Percentiles rank a stretch among this genome's conserved stretches.
Conservation (phyloP, 352 stramenopile genomes). For the Thalassiosira mediterranea region DNA sequence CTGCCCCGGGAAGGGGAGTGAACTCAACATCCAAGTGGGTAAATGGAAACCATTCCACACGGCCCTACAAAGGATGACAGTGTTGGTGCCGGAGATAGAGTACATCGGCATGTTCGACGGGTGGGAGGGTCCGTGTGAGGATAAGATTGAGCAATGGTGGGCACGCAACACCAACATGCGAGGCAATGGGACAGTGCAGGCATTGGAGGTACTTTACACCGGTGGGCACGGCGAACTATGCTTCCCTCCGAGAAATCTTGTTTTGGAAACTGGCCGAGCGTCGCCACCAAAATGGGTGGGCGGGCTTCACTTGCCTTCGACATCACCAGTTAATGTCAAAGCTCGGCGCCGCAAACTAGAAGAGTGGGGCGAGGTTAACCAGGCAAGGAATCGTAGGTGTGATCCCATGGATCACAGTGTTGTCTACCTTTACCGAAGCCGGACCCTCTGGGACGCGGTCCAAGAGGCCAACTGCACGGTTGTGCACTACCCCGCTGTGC, state of each 20-base stretch:
- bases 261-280: background rate
- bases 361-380: background rate
- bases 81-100: too few species aligned
- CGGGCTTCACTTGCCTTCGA: background rate
- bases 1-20: too few species aligned
- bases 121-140: background rate
- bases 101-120: too few species aligned
- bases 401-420: background rate
- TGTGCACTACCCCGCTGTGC: background rate
- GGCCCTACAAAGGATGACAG: too few species aligned
- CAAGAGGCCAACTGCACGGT: conserved; percentile 1
- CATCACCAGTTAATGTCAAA: background rate
- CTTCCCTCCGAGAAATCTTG: background rate
- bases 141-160: conserved; percentile 7
- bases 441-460: background rate
- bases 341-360: background rate
- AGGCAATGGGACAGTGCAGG: too few species aligned
- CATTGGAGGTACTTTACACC: background rate
- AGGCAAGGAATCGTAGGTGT: background rate
- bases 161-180: background rate
- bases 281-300: conserved; percentile 4
- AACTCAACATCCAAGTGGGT: too few species aligned
- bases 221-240: background rate
- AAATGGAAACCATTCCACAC: too few species aligned
- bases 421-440: background rate